Evolutionary conservation across 2,329 filamentous ascomycete species (phyloP), one percentile per base, ranked within the genome.

Genomic region (Achaetomium macrosporum): DNA sequence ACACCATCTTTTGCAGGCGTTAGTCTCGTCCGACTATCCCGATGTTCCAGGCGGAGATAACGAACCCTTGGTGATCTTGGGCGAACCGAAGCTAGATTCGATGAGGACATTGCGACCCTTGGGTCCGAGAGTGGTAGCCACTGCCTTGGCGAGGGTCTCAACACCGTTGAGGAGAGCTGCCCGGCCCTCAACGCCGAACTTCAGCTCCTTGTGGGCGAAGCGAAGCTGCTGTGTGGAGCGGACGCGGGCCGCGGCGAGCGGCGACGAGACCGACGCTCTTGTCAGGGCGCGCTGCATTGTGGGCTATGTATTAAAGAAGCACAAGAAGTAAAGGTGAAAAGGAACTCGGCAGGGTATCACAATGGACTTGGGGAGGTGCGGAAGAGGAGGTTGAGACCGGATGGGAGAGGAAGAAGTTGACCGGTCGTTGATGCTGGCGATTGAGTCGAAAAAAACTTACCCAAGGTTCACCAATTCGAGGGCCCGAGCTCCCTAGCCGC

Each of bases 61-160:
- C 51, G 40, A 33, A 96, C 92, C 92, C 81, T 99, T 99, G 67
- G 93, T 99, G 75, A 99, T 99, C 83, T 99, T 99, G 67, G 93
- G 93, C 44, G 93, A 96, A 73, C 93, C 93, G 68, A 96, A 99
- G 79, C 89, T 90, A 59, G 92, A 96, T 80, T 99, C 93, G 64
- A 99, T 99, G 69, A 99, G 74, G 63, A 99, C 93, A 76, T 97
- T 99, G 71, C 93, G 86, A 73, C 93, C 93, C 82, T 99, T 99
- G 66, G 93, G 93, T 63, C 93, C 93, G 57, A 99, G 83, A 61
- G 93, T 99, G 58, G 92, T 96, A 60, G 92, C 88, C 60, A 99
- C 93, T 60, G 93, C 93, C 77, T 86, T 95, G 66, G 93, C 91
- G 60, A 99, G 84, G 63, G 93, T 97, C 73, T 99, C 93, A 61